Evolutionary conservation across 208 protist genomes (phyloP).

Genomic region (Balamuthia mandrillaris): DNA sequence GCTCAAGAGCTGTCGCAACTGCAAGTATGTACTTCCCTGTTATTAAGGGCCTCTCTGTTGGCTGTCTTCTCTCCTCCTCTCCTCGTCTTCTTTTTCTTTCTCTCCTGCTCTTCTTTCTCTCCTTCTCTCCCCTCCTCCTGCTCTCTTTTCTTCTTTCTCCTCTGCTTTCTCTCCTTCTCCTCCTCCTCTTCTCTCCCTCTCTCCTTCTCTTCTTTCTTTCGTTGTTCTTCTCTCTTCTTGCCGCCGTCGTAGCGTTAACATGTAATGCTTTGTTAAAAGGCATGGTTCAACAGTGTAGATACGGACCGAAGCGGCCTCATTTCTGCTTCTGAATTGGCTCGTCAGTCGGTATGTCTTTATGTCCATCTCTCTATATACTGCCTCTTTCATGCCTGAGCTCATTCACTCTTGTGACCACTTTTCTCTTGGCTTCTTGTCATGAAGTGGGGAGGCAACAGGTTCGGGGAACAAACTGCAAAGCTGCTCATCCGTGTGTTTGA

Average conservation of each 20-base stretch:
- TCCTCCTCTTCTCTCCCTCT: too few species aligned
- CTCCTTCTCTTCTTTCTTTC: too few species aligned
- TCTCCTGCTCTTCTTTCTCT: too few species aligned
- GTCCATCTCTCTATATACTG: not conserved
- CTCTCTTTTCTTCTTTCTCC: too few species aligned
- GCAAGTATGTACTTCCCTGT: not conserved
- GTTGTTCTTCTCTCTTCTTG: too few species aligned
- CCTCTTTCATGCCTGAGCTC: not conserved
- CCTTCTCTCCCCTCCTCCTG: too few species aligned
- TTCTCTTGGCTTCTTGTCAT: not conserved
- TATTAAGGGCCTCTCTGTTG: not conserved
- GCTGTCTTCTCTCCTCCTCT: not conserved
- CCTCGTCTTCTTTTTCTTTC: too few species aligned
- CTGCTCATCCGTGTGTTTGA: too few species aligned
- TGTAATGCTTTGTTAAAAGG: too few species aligned
- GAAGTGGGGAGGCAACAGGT: not conserved
- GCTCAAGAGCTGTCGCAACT: slow-evolving; percentile 12
- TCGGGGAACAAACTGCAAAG: too few species aligned
- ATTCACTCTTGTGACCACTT: not conserved
- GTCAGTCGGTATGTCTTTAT: not conserved
- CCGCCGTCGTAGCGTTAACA: too few species aligned
- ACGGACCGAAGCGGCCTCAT: slow-evolving; percentile 4
- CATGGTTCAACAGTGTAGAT: not conserved
- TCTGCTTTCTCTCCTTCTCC: too few species aligned
- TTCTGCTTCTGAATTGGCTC: not conserved